These are phyloP conservation scores for Quercus tomentella DNA, from an alignment of 331 rosid species.

Conservation along the genomic window DNA sequence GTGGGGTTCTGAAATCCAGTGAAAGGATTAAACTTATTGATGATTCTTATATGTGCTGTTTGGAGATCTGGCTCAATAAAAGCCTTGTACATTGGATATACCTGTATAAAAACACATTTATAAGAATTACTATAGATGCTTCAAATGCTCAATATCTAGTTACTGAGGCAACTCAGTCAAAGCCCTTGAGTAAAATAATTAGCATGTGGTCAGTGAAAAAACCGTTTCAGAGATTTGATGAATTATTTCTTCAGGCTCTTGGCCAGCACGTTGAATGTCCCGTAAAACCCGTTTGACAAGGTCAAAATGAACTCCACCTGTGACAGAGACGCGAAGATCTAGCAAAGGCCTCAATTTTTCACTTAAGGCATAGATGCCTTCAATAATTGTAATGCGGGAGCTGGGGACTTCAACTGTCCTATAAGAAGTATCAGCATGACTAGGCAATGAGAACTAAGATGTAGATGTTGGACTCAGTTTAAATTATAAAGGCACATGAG, in stretches of 20 bases:
- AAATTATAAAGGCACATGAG: neutral
- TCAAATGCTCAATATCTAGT: neutral
- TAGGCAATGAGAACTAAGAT: neutral
- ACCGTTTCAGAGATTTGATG: conserved; percentile 99
- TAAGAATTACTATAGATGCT: conserved; percentile 19
- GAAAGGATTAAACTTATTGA: conserved; percentile 93
- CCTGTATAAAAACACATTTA: conserved; percentile 42
- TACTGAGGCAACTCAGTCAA: neutral
- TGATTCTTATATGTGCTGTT: conserved; percentile 93
- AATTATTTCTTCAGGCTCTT: conserved; percentile 97
- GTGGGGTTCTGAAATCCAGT: conserved; percentile 93
- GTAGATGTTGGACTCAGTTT: neutral
- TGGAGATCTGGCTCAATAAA: conserved; percentile 98
- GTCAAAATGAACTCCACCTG: conserved; percentile 99
- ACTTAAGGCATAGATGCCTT: conserved; percentile 96
- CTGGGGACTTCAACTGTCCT: conserved; percentile 88
- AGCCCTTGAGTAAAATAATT: conserved; percentile 15
- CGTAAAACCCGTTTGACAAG: conserved; percentile 97
- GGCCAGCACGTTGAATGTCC: conserved; percentile 95
- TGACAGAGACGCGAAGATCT: conserved; percentile 96
- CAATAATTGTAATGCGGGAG: conserved; percentile 80
- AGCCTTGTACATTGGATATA: conserved; percentile 99
- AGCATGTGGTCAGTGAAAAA: conserved; percentile 36
- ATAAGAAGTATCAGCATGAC: conserved; percentile 29
- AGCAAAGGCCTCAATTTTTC: conserved; percentile 82